phyloP scores from a whole-genome alignment of 768 basidiomycete species.

The Rhodocollybia butyracea region DNA sequence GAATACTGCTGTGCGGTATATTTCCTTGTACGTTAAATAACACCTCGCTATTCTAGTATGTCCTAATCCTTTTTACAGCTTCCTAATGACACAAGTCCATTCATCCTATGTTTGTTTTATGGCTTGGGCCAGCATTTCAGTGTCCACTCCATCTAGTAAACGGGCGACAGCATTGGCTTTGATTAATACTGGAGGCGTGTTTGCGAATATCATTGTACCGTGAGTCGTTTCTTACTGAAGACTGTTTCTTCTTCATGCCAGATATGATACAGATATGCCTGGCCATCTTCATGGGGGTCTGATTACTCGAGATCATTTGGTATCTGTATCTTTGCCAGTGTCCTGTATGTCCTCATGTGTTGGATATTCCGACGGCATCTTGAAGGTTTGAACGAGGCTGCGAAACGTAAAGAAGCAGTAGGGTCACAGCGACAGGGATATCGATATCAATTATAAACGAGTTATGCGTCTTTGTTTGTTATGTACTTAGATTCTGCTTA shows the following conservation, averaged over 20 bases:
- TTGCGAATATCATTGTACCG: slow-evolving; percentile 83
- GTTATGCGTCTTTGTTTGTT: too few species aligned
- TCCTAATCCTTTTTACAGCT: too few species aligned
- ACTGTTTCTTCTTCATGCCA: not conserved
- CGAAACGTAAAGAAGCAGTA: not conserved
- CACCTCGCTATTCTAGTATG: too few species aligned
- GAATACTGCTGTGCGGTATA: slow-evolving; percentile 59
- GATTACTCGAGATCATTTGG: slow-evolving; percentile 68
- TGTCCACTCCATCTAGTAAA: slow-evolving; percentile 69
- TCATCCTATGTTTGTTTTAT: slow-evolving; percentile 67
- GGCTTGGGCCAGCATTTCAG: slow-evolving; percentile 48
- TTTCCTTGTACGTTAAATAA: slow-evolving; percentile 61
- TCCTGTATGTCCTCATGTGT: slow-evolving; percentile 46
- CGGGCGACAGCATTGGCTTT: slow-evolving; percentile 81
- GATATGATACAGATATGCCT: slow-evolving; percentile 40
- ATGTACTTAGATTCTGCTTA: too few species aligned
- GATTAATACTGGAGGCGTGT: slow-evolving; percentile 76
- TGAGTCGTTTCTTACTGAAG: slow-evolving; percentile 36
- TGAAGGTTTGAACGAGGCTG: slow-evolving; percentile 29
- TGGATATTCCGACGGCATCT: slow-evolving; percentile 44
- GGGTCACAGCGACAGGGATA: not conserved
- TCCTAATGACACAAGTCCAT: slow-evolving; percentile 75
- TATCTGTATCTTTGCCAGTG: slow-evolving; percentile 64
- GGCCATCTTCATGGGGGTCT: slow-evolving; percentile 69
- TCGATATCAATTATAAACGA: slow-evolving; percentile 4